A percentile compares a stretch with the other conserved stretches of the same genome.
Evolutionary conservation across 2,329 filamentous ascomycete genomes (phyloP).

Genomic region (Aurifilum marmelostoma): DNA sequence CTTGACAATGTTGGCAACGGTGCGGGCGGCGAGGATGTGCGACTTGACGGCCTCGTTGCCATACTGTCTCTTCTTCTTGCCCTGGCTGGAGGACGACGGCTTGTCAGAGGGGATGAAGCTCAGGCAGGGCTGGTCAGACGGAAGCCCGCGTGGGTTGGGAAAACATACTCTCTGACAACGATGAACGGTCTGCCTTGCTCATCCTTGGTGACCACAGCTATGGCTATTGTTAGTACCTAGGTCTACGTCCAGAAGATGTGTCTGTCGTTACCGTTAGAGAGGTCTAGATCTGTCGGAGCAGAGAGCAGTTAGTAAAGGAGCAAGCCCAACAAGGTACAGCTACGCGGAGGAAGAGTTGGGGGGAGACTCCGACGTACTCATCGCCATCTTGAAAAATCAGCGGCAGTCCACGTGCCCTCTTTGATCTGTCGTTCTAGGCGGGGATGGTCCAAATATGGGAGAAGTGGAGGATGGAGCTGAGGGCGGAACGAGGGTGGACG

Average conservation of each 20-base stretch:
- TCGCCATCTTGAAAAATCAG: constrained; percentile 53
- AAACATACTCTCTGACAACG: constrained; percentile 89
- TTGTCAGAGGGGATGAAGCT: constrained; percentile 29
- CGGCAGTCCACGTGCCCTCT: constrained; percentile 9
- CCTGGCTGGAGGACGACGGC: constrained; percentile 66
- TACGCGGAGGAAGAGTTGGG: constrained; percentile 10
- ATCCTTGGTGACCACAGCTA: constrained; percentile 85
- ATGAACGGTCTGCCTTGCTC: constrained; percentile 97
- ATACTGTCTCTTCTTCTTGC: constrained; percentile 95
- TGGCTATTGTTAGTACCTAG: constrained; percentile 30
- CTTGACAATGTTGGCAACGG: constrained; percentile 96
- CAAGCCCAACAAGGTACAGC: constrained; percentile 23
- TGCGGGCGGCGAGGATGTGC: constrained; percentile 95
- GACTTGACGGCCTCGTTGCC: constrained; percentile 97
- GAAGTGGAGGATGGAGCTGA: constrained; percentile 11
- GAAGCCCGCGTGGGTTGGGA: constrained; percentile 1
- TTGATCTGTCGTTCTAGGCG: constrained; percentile 11
- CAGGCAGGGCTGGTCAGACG: constrained; percentile 20
- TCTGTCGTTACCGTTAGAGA: constrained; percentile 71
- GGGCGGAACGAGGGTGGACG: constrained; percentile 8
- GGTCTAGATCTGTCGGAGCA: constrained; percentile 69
- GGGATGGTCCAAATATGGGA: background rate
- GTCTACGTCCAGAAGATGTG: constrained; percentile 23
- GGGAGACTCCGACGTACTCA: constrained; percentile 52
- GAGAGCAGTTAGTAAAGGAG: constrained; percentile 5